Evolutionary conservation across 768 basidiomycete genomes (phyloP), one percentile per base, ranked within the genome.

Genomic region (Aureoboletus auriporus): DNA sequence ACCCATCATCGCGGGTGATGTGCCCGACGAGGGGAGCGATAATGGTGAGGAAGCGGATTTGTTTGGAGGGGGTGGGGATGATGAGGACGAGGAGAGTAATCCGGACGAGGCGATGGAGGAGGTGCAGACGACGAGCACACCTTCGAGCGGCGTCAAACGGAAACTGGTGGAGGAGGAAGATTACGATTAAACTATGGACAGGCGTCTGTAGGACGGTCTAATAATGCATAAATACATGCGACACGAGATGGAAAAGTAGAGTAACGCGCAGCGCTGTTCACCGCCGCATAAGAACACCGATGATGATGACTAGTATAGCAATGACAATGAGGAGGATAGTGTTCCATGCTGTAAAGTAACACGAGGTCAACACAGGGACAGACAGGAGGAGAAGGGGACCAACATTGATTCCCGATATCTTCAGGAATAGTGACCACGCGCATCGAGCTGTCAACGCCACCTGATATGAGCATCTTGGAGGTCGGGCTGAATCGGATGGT

Each of bases 131-230:
- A 77, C 82, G 36, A 54, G 73, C 36, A 71, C 69, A 7, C 72
- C 76, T n/a, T 69, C 75, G 10, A 84, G 83, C 50, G 88, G 85
- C 20, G 71, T 81, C 42, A 89, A 88, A 63, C 75, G 89, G 35
- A 89, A 90, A 65, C 68, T 91, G 41, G 83, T 89, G 3, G 89
- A 92, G 62, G 89, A 90, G 58, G 89, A 92, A 53, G 89, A 92
- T 59, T 92, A 92, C 53, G 89, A 91, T 63, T 88, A 70, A 64
- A 39, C 37, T 47, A 49, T 46, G 34, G 11, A 60, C 42, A 54
- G 30, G 33, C 36, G 31, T 38, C 26, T 46, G 28, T 61, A 56
- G 14, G 28, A 46, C 39, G 28, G 30, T 60, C 47, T 69, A 67
- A 63, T 62, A 53, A 56, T 60, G 43, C 51, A 55, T 65, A 56